Percentiles rank a stretch among this genome's conserved stretches.
Evolutionary conservation across 179 eudicot genomes (phyloP).

Genomic region (Camellia oleifera): DNA sequence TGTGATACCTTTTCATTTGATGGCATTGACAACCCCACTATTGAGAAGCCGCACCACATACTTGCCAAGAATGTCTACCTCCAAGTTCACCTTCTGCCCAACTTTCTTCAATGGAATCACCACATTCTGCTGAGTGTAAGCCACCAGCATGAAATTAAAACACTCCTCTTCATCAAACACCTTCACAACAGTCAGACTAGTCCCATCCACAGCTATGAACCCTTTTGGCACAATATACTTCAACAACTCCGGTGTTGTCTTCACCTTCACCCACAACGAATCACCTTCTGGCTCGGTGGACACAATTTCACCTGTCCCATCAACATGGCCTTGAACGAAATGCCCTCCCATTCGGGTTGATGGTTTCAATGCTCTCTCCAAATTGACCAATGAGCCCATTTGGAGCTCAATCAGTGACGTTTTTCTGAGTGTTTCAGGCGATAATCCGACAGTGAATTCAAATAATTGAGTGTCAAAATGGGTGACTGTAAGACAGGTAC

Average conservation of each 20-base stretch:
- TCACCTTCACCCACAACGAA: conserved; percentile 92
- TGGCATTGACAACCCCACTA: conserved; percentile 56
- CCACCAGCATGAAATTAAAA: conserved; percentile 88
- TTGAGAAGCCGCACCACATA: conserved; percentile 85
- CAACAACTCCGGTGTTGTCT: conserved; percentile 55
- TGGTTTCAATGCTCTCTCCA: conserved; percentile 85
- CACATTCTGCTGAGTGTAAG: conserved; percentile 83
- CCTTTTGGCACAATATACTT: conserved; percentile 93
- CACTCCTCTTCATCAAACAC: conserved; percentile 80
- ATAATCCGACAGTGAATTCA: conserved; percentile 71
- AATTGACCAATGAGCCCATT: conserved; percentile 66
- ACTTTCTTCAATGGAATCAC: conserved; percentile 81
- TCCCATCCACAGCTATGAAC: conserved; percentile 85
- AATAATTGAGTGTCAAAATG: conserved; percentile 40
- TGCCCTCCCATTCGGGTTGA: conserved; percentile 96
- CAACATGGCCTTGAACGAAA: conserved; percentile 98
- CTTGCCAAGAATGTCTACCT: conserved; percentile 94
- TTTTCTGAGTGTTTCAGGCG: conserved; percentile 82
- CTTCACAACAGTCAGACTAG: conserved; percentile 91
- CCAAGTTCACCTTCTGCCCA: conserved; percentile 92
- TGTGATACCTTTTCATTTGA: conserved; percentile 20
- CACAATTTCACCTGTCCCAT: conserved; percentile 84
- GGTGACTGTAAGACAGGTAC: conserved; percentile 87
- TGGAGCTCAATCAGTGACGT: conserved; percentile 69
- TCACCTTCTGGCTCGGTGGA: conserved; percentile 55